Percentiles rank a stretch among this genome's conserved stretches.
phyloP scores from a whole-genome alignment of 148 eudicot genomes.

The Rhododendron ovatum region DNA sequence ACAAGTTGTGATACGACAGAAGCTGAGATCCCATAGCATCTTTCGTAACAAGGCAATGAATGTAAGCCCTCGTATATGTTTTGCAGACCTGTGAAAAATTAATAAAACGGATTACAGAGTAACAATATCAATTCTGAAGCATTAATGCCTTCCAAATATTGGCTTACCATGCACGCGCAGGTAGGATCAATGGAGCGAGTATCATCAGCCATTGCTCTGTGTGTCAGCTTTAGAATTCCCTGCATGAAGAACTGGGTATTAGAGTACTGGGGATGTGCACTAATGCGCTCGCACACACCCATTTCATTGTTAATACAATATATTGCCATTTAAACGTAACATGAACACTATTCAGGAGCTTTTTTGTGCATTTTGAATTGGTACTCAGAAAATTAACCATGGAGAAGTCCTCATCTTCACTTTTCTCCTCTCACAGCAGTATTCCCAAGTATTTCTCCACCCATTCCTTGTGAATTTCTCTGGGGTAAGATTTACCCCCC shows the following conservation, averaged over 20 bases:
- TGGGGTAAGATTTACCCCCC: neutral
- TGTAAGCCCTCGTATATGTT: constrained; percentile 77
- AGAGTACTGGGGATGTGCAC: neutral
- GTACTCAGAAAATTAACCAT: neutral
- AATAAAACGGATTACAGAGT: neutral
- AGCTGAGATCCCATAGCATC: constrained; percentile 98
- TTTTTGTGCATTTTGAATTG: neutral
- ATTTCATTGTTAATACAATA: neutral
- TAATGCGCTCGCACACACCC: neutral
- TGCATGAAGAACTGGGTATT: constrained; percentile 19
- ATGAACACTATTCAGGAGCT: neutral
- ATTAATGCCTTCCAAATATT: neutral
- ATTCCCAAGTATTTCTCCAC: neutral
- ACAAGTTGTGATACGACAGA: constrained; percentile 82
- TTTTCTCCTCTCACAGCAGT: neutral
- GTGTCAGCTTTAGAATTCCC: constrained; percentile 76
- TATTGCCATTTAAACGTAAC: neutral
- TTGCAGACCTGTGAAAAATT: constrained; percentile 56
- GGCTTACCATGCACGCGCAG: constrained; percentile 77
- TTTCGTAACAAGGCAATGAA: constrained; percentile 89
- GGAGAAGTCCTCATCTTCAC: neutral
- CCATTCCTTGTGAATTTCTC: neutral
- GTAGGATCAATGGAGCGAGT: constrained; percentile 74
- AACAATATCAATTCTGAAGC: neutral
- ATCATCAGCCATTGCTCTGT: constrained; percentile 78